Percentiles rank a stretch among this genome's conserved stretches.
Conservation (phyloP, 108 stramenopile genomes). For the Nitzschia palea region DNA sequence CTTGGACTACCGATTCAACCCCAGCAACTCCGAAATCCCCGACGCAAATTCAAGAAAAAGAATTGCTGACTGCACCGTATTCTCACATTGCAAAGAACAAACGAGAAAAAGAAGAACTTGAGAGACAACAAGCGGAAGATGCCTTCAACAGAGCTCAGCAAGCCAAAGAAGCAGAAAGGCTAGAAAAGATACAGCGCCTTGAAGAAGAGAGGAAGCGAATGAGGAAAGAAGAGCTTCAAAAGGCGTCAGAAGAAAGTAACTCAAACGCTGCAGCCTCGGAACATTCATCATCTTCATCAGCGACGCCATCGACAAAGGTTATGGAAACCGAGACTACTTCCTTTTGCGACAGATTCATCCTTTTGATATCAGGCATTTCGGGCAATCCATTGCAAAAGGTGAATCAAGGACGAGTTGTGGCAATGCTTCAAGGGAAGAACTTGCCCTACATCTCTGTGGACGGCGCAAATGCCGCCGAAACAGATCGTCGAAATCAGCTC, state of each 20-base stretch:
- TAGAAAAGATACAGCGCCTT: background rate
- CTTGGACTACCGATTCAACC: too few relatives aligned
- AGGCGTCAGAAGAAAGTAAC: conserved; percentile 2
- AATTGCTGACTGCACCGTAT: background rate
- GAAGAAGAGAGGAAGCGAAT: conserved; percentile 10
- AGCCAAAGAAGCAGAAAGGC: conserved; percentile 6
- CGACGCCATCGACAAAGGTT: conserved; percentile 34
- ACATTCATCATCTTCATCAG: background rate
- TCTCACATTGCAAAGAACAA: background rate
- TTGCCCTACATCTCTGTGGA: conserved; percentile 33
- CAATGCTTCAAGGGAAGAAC: conserved; percentile 15
- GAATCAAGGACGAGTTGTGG: conserved; percentile 25
- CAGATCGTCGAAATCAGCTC: conserved; percentile 48
- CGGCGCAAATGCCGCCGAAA: conserved; percentile 44
- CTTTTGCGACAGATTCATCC: background rate
- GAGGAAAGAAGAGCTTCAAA: background rate
- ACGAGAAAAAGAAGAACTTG: background rate
- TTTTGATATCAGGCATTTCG: conserved; percentile 14
- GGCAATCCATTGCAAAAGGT: conserved; percentile 13
- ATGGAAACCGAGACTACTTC: too few relatives aligned
- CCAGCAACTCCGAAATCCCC: too few relatives aligned
- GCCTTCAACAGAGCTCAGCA: background rate
- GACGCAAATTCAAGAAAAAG: background rate
- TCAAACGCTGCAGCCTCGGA: background rate
- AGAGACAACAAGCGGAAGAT: conserved; percentile 1